Conservation (phyloP, 208 protist species). For the Hexamita inflata region DNA sequence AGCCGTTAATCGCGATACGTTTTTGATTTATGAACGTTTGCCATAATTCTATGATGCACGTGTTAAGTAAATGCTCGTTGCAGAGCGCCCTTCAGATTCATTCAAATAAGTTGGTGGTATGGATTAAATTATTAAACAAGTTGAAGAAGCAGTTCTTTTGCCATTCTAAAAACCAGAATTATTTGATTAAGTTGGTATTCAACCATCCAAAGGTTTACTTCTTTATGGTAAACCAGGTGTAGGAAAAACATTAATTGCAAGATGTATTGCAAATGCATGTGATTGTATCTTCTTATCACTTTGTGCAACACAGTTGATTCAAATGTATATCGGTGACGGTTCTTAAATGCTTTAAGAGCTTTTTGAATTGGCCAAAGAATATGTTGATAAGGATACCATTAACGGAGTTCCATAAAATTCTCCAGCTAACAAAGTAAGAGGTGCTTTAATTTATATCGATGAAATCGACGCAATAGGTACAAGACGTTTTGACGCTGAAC, state of each 20-base stretch:
- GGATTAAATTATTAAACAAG: constrained; percentile 95
- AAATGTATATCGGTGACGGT: constrained; percentile 88
- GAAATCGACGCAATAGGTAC: constrained; percentile 43
- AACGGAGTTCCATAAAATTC: not conserved
- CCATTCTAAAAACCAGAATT: constrained; percentile 93
- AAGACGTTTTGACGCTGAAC: constrained; percentile 62
- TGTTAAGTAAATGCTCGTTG: constrained; percentile 99
- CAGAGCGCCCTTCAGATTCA: constrained; percentile 94
- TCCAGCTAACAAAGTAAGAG: too few species aligned
- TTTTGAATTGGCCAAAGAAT: constrained; percentile 97
- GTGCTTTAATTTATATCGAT: constrained; percentile 45
- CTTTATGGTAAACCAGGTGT: constrained; percentile 41
- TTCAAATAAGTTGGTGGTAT: constrained; percentile 96
- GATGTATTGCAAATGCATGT: constrained; percentile 83
- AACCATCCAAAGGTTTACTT: constrained; percentile 37
- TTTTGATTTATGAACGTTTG: constrained; percentile 87
- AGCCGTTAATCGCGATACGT: constrained; percentile 98
- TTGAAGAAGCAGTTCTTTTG: constrained; percentile 93
- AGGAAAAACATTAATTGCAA: constrained; percentile 74
- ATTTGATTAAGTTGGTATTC: constrained; percentile 66
- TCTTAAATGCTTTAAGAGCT: constrained; percentile 96
- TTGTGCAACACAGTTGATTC: not conserved
- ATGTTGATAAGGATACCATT: constrained; percentile 48
- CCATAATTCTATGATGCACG: constrained; percentile 71
- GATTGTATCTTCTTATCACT: constrained; percentile 51